Percentiles rank a stretch among this genome's conserved stretches.
These are phyloP conservation scores for Cutaneotrichosporon cutaneum DNA, from an alignment of 1,284 basidiomycete genomes.

Conservation along the genomic window DNA sequence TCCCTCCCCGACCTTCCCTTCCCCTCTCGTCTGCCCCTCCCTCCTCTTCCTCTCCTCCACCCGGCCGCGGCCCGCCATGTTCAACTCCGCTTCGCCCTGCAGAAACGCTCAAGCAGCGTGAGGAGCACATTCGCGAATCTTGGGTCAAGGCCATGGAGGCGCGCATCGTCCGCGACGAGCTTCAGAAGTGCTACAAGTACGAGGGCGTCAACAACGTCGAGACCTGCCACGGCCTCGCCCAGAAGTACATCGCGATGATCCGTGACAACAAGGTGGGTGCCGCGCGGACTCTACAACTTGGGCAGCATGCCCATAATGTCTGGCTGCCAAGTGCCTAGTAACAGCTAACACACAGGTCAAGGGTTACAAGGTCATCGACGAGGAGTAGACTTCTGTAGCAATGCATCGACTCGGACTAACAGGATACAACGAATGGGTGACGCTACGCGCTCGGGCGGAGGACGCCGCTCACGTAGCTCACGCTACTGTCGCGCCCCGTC, in stretches of 20 bases:
- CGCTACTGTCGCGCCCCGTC: conserved; percentile 74
- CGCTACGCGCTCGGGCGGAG: conserved; percentile 18
- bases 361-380: conserved; percentile 60
- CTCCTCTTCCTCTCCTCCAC: not conserved
- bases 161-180: conserved; percentile 81
- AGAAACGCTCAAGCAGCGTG: conserved; percentile 62
- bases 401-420: conserved; percentile 28
- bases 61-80: not conserved
- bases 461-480: conserved; percentile 85
- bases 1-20: conserved; percentile 2
- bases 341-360: conserved; percentile 55
- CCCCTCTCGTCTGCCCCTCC: not conserved
- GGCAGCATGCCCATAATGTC: too few species aligned
- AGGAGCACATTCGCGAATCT: conserved; percentile 79
- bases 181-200: conserved; percentile 83
- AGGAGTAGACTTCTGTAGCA: conserved; percentile 29
- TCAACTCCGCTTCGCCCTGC: conserved; percentile 9
- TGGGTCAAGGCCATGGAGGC: conserved; percentile 96
- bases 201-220: conserved; percentile 92
- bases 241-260: conserved; percentile 80
- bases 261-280: conserved; percentile 76
- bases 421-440: conserved; percentile 6
- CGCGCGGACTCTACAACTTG: too few species aligned
- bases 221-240: conserved; percentile 81
- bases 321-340: too few species aligned